Percentiles rank a stretch among this genome's conserved stretches.
Evolutionary conservation across 176 grass and related monocot genomes (phyloP).

Genomic region (Chrysopogon serrulatus): DNA sequence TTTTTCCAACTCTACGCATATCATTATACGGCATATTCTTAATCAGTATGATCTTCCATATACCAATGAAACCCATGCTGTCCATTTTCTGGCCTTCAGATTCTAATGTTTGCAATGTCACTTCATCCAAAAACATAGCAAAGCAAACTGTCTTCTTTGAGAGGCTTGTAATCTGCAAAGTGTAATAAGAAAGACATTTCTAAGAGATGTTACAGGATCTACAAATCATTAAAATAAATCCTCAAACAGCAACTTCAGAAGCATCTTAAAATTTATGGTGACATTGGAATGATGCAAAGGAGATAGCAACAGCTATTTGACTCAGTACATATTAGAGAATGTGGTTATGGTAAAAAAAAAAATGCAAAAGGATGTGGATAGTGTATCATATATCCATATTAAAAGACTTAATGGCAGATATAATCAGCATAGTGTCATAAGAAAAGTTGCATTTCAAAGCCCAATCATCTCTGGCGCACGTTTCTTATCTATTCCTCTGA

Average conservation of each 20-base stretch:
- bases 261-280: not conserved
- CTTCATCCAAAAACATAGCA: conserved; percentile 98
- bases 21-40: conserved; percentile 93
- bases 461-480: not conserved
- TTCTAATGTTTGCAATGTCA: conserved; percentile 76
- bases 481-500: conserved; percentile 2
- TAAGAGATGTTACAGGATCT: not conserved
- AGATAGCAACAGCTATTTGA: not conserved
- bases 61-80: conserved; percentile 73
- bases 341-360: not conserved
- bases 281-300: not conserved
- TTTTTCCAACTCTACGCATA: conserved; percentile 94
- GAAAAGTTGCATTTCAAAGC: not conserved
- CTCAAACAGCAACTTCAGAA: conserved; percentile 5
- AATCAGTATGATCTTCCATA: conserved; percentile 92
- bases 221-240: not conserved
- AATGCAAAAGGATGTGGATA: not conserved
- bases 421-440: not conserved
- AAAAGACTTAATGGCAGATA: not conserved
- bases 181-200: conserved; percentile 21
- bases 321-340: not conserved
- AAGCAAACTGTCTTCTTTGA: conserved; percentile 99
- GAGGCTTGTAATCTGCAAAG: conserved; percentile 76
- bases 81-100: conserved; percentile 92
- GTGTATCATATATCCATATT: not conserved